phyloP scores from a whole-genome alignment of 331 rosid genomes.

The Ulmus americana region DNA sequence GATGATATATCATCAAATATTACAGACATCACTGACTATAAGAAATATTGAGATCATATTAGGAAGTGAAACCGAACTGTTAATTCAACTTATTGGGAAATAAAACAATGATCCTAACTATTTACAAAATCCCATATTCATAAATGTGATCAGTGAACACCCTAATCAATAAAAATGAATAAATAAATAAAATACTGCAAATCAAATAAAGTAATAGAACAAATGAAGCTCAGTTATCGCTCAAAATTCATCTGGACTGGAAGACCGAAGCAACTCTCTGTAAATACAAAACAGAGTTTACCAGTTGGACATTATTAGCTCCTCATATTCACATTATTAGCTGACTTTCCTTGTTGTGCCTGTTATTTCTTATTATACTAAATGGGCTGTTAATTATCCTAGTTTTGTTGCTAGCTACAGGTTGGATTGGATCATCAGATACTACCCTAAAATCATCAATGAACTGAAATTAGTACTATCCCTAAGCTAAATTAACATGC shows the following conservation, averaged over 20 bases:
- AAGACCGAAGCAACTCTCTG: background rate
- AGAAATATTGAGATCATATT: background rate
- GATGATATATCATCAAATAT: conserved; percentile 2
- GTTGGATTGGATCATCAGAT: conserved; percentile 6
- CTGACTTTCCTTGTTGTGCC: background rate
- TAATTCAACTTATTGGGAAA: too few relatives aligned
- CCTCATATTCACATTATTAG: background rate
- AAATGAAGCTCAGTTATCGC: background rate
- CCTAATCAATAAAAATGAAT: background rate
- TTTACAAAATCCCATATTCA: too few relatives aligned
- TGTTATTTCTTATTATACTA: background rate
- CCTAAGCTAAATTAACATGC: conserved; percentile 2
- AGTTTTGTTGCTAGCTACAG: background rate
- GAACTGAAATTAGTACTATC: conserved; percentile 7
- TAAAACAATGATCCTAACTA: too few relatives aligned
- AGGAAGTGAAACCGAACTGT: background rate
- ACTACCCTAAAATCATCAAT: conserved; percentile 1
- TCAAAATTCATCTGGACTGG: background rate
- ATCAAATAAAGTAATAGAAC: background rate
- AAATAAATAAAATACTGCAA: background rate
- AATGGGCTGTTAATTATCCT: background rate
- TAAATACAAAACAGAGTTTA: background rate
- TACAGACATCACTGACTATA: background rate
- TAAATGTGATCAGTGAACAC: background rate
- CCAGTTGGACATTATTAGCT: background rate